A percentile compares a stretch with the other conserved stretches of the same genome.
Conservation (phyloP, 2,329 filamentous ascomycete genomes). For the Aureobasidium sp. region DNA sequence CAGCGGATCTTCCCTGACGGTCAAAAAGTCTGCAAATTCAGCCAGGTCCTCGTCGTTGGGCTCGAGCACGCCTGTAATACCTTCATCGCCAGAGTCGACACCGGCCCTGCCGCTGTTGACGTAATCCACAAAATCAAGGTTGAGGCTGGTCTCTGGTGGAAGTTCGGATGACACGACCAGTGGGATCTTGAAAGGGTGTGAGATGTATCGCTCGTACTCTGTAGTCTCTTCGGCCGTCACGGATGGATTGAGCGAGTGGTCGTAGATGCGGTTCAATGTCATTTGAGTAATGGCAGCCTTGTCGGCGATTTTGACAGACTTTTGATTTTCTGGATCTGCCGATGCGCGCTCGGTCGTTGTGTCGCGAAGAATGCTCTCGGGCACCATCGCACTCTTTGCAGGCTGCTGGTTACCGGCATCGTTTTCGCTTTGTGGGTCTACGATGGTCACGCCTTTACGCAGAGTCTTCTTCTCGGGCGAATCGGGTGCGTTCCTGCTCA, state of each 20-base stretch:
- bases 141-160: conserved; percentile 44
- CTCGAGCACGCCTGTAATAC: conserved; percentile 44
- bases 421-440: conserved; percentile 49
- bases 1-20: conserved; percentile 71
- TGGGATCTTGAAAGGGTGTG: conserved; percentile 80
- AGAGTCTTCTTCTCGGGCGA: conserved; percentile 53
- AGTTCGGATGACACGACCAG: conserved; percentile 67
- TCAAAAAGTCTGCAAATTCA: conserved; percentile 56
- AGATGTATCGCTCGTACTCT: conserved; percentile 84
- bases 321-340: conserved; percentile 2
- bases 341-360: conserved; percentile 2
- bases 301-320: conserved; percentile 41
- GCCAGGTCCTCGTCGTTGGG: conserved; percentile 38
- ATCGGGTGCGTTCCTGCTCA: conserved; percentile 29
- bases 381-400: neutral
- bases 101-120: conserved; percentile 55
- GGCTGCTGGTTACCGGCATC: neutral
- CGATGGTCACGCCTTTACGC: conserved; percentile 63
- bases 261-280: conserved; percentile 80
- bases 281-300: conserved; percentile 79
- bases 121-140: conserved; percentile 71
- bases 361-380: conserved; percentile 16
- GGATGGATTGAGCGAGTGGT: conserved; percentile 76
- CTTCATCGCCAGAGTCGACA: conserved; percentile 24
- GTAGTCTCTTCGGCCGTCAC: conserved; percentile 69